Percentiles rank a stretch among this genome's conserved stretches.
phyloP scores from a whole-genome alignment of 1,284 basidiomycete genomes.

The Sanguinoderma infundibulare region DNA sequence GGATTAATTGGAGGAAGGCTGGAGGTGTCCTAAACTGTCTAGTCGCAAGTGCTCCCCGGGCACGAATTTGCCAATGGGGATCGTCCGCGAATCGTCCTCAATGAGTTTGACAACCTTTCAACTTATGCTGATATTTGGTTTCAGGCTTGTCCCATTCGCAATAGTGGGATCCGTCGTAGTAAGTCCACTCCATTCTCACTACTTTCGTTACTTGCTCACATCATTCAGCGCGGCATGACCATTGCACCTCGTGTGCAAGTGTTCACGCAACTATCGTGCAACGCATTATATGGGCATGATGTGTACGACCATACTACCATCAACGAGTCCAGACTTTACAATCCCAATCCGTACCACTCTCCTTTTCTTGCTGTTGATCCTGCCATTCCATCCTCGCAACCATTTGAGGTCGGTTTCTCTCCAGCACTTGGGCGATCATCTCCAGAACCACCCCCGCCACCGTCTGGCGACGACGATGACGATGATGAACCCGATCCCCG shows the following conservation, averaged over 20 bases:
- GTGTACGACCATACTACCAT: slow-evolving; percentile 45
- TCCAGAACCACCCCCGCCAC: background rate
- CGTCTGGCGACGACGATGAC: slow-evolving; percentile 38
- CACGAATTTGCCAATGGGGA: no score
- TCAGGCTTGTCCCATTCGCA: slow-evolving; percentile 77
- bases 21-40: no score
- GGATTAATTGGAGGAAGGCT: no score
- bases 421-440: background rate
- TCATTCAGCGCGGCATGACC: slow-evolving; percentile 74
- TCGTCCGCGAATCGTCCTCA: no score
- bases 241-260: slow-evolving; percentile 77
- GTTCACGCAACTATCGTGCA: slow-evolving; percentile 77
- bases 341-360: slow-evolving; percentile 13
- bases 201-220: slow-evolving; percentile 1
- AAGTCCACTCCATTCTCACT: slow-evolving; percentile 33
- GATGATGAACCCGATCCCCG: slow-evolving; percentile 54
- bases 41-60: no score
- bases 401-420: background rate
- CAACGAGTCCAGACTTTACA: slow-evolving; percentile 17
- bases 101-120: background rate
- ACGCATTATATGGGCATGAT: slow-evolving; percentile 49
- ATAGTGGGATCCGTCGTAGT: slow-evolving; percentile 68
- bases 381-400: slow-evolving; percentile 15
- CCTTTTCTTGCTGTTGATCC: slow-evolving; percentile 20
- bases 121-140: slow-evolving; percentile 6